Evolutionary conservation across 306 rosid species (phyloP), one percentile per base, ranked within the genome.

Genomic region (Hippophae rhamnoides): DNA sequence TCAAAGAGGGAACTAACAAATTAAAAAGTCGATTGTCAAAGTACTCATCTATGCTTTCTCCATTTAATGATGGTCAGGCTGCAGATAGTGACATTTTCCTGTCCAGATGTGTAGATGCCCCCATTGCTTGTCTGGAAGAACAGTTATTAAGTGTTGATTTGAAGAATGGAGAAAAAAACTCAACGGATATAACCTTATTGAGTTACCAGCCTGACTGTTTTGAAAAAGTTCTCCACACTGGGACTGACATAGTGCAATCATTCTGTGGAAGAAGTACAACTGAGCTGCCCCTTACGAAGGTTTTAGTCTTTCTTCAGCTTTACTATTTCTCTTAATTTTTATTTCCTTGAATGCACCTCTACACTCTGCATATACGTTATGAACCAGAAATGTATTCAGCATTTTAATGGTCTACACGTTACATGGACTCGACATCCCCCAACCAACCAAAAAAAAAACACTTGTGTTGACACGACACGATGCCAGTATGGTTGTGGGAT

Each of bases 1-100:
- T 82, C 50, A 81, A 75, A 63, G 95, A 86, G 65, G 89, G 76
- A 63, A 74, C 11, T 56, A 76, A 79, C 41, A 76, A 62, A 77
- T 71, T 83, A 64, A 84, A 72, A 68, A 38, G 9, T 49, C 75
- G 79, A 76, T 69, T 85, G 65, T 84, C 85, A 54, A 77, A 73
- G 47, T 81, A 82, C 69, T 75, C 90, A 62, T 74, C 86, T 5
- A 57, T 69, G 66, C 52, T 57, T 68, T 55, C 77, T 67, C 77
- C 80, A 41, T 58, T 67, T 43, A 72, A 54, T 41, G 8, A 60
- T 66, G 66, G 45, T 56, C 38, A 41, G 38, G 71, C 64, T 57
- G 58, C 63, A 43, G 56, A 31, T 49, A 59, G 51, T 60, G 72
- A 66, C 64, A 79, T 67, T 69, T 56, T 43, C 6, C 70, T 56